These are phyloP conservation scores for Paragyromitra xinjiangensis DNA, from an alignment of 495 filamentous ascomycete species.

Conservation along the genomic window DNA sequence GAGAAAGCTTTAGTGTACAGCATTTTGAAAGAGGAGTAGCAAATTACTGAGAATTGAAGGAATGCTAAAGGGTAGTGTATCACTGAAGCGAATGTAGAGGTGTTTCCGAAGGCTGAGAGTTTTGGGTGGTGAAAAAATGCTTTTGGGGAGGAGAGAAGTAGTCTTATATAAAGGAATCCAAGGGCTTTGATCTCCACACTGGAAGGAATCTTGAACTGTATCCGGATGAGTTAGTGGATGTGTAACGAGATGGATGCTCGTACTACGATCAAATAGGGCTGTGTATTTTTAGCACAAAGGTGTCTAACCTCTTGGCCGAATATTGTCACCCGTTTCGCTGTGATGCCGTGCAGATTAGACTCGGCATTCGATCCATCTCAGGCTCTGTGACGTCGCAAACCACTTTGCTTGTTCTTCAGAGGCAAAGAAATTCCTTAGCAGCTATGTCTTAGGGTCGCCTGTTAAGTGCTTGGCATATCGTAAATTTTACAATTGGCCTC, in stretches of 20 bases:
- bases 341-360: neutral
- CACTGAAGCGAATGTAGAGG: neutral
- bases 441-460: no score
- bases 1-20: constrained; percentile 31
- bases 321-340: no score
- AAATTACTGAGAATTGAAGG: neutral
- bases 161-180: constrained; percentile 30
- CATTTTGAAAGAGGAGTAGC: constrained; percentile 23
- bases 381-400: neutral
- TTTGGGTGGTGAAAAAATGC: constrained; percentile 6
- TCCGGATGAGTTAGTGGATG: neutral
- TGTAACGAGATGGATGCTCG: neutral
- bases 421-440: neutral
- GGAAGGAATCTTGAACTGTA: neutral
- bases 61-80: neutral
- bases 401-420: neutral
- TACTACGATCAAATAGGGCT: neutral
- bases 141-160: neutral
- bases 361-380: neutral
- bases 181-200: neutral
- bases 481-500: neutral
- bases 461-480: neutral
- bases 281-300: constrained; percentile 3
- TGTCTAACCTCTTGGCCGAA: no score
- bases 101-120: constrained; percentile 1